Percentiles rank a stretch among this genome's conserved stretches.
Evolutionary conservation across 495 filamentous ascomycete genomes (phyloP).

Genomic region (Daldinia bambusicola): DNA sequence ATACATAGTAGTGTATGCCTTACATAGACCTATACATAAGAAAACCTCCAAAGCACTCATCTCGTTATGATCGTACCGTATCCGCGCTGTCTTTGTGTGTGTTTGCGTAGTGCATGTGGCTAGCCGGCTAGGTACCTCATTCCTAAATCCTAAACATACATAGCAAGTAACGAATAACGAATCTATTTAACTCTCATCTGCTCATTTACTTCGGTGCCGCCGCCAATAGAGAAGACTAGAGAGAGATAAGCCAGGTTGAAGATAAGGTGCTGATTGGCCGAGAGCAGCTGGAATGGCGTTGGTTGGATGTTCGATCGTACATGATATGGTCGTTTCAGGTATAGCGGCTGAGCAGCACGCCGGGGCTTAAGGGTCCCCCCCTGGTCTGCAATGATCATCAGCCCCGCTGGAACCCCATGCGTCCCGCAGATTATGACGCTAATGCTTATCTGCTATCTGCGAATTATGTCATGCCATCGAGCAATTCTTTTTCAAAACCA

Average conservation of each 20-base stretch:
- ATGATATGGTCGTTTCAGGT: slow-evolving; percentile 27
- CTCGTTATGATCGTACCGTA: slow-evolving; percentile 6
- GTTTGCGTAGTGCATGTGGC: not conserved
- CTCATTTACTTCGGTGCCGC: slow-evolving; percentile 31
- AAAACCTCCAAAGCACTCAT: not conserved
- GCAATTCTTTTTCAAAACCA: slow-evolving; percentile 41
- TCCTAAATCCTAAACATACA: slow-evolving; percentile 5
- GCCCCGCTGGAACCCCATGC: slow-evolving; percentile 22
- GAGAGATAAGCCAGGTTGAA: slow-evolving; percentile 27
- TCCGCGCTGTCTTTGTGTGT: not conserved
- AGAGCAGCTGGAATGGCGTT: slow-evolving; percentile 13
- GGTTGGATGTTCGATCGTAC: slow-evolving; percentile 19
- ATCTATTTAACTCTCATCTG: not conserved
- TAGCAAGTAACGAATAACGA: not conserved
- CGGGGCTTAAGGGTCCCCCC: slow-evolving; percentile 28
- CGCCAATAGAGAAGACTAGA: slow-evolving; percentile 12
- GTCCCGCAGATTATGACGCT: slow-evolving; percentile 41
- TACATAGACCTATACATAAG: not conserved
- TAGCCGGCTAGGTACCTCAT: slow-evolving; percentile 15
- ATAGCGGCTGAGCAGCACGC: slow-evolving; percentile 22
- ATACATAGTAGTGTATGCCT: no score
- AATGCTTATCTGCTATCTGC: slow-evolving; percentile 40
- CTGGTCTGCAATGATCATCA: slow-evolving; percentile 23
- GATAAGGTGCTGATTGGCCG: slow-evolving; percentile 39
- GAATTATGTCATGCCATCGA: slow-evolving; percentile 49